Evolutionary conservation across 2,329 filamentous ascomycete genomes (phyloP), one percentile per base, ranked within the genome.

Genomic region (Nannizzia gypsea): DNA sequence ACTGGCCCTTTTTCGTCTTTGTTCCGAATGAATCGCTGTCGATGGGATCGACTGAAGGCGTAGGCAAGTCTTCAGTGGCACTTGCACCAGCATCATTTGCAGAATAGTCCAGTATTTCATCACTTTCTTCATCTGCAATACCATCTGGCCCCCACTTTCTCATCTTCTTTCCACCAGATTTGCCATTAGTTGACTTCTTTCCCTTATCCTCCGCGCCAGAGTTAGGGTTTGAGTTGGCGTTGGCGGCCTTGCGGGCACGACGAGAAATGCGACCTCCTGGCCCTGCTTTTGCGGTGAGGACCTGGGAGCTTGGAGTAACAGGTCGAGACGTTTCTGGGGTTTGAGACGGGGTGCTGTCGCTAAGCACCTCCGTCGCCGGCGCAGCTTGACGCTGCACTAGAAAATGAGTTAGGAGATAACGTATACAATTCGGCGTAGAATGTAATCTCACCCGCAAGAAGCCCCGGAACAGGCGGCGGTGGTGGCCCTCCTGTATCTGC

Each of bases 71-170:
- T 56, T 81, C 81, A 8, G 17, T 11, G 44, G 76, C 77, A 26
- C 74, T 70, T 52, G 76, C 77, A 24, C 74, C 70, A 52, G 76
- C 77, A 54, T 80, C 81, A 20, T 78, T 74, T 2, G 81, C 81
- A n/a, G 93, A 99, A 74, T 97, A 99, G 75, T 99, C 93, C 36
- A 99, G 80, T 61, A 89, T 83, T 15, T 86, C 80, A 62, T 89
- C 88, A 60, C 87, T 83, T 61, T 90, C 88, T 69, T 95, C 92
- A 64, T 91, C 89, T 5, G 89, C 90, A 66, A 87, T 78, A 3
- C 93, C 93, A 70, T 96, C 89, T 3, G 88, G 89, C 68, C 91
- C 89, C 93, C 93, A 99, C 70, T 88, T 90, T 64, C 93, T 84
- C 67, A 89, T 89, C 72, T 90, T 91, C 78, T 97, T 97, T 6